These are phyloP conservation scores for Styphnolobium japonicum DNA, from an alignment of 306 rosid genomes.

Conservation along the genomic window DNA sequence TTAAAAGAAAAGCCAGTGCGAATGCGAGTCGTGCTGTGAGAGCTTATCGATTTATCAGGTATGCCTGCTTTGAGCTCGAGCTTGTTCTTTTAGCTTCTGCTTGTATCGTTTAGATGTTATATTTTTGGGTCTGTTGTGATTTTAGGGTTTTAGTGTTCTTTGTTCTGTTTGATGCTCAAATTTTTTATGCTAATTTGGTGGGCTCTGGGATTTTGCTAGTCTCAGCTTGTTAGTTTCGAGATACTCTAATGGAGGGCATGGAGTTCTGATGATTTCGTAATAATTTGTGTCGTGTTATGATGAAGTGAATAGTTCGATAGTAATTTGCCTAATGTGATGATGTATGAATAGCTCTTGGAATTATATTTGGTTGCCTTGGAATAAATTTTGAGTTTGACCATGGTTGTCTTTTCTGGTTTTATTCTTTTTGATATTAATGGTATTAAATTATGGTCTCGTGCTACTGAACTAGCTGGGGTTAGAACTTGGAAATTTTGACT, in stretches of 20 bases:
- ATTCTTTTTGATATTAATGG: not conserved
- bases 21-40: slow-evolving; percentile 3
- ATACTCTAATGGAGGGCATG: not conserved
- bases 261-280: not conserved
- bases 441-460: not conserved
- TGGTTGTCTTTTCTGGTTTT: not conserved
- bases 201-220: not conserved
- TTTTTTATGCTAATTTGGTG: slow-evolving; percentile 18
- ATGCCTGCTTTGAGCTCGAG: not conserved
- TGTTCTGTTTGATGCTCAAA: slow-evolving; percentile 1
- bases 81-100: slow-evolving; percentile 8
- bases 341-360: not conserved
- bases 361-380: not conserved
- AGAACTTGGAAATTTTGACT: not conserved
- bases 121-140: not conserved
- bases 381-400: not conserved
- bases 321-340: not conserved
- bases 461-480: not conserved
- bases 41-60: slow-evolving; percentile 29
- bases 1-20: not conserved
- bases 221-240: not conserved
- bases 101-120: not conserved
- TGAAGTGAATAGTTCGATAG: not conserved
- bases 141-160: slow-evolving; percentile 37
- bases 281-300: not conserved